A percentile compares a stretch with the other conserved stretches of the same genome.
phyloP scores from a whole-genome alignment of 805 yeast genomes.

The Ogataea siamensis region DNA sequence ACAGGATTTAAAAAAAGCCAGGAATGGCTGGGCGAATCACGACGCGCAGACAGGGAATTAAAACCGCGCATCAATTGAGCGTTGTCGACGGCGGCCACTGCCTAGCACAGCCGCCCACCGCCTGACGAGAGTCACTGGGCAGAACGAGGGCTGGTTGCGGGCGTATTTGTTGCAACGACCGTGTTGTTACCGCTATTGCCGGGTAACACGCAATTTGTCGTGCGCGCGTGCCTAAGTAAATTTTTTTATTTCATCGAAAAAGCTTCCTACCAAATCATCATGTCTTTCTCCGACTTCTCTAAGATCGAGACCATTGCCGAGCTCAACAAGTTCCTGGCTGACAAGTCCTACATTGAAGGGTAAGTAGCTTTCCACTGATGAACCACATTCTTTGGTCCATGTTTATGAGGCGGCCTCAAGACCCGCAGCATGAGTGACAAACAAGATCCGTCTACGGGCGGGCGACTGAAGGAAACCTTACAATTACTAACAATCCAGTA shows the following conservation, averaged over 20 bases:
- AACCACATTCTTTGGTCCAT: conserved; percentile 73
- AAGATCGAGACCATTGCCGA: conserved; percentile 69
- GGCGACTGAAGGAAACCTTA: conserved; percentile 34
- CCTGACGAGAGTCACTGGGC: no score
- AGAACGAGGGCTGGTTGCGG: no score
- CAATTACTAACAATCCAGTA: conserved; percentile 42
- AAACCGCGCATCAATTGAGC: neutral
- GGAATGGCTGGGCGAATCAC: neutral
- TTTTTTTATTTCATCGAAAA: conserved; percentile 13
- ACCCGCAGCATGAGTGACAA: conserved; percentile 94
- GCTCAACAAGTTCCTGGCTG: conserved; percentile 83
- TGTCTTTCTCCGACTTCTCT: conserved; percentile 82
- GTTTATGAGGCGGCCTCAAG: conserved; percentile 95
- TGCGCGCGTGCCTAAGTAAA: conserved; percentile 11
- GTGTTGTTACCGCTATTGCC: neutral
- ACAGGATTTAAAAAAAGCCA: neutral
- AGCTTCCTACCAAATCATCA: conserved; percentile 29
- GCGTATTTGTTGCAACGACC: no score
- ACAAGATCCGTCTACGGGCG: conserved; percentile 36
- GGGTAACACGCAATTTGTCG: conserved; percentile 17
- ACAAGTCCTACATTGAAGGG: conserved; percentile 95
- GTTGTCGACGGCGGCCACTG: neutral
- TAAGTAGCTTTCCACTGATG: conserved; percentile 46
- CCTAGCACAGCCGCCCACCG: no score
- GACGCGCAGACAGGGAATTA: neutral